Percentiles rank a stretch among this genome's conserved stretches.
These are phyloP conservation scores for Chaetothyriales sp. DNA, from an alignment of 2,329 filamentous ascomycete species.

Conservation along the genomic window DNA sequence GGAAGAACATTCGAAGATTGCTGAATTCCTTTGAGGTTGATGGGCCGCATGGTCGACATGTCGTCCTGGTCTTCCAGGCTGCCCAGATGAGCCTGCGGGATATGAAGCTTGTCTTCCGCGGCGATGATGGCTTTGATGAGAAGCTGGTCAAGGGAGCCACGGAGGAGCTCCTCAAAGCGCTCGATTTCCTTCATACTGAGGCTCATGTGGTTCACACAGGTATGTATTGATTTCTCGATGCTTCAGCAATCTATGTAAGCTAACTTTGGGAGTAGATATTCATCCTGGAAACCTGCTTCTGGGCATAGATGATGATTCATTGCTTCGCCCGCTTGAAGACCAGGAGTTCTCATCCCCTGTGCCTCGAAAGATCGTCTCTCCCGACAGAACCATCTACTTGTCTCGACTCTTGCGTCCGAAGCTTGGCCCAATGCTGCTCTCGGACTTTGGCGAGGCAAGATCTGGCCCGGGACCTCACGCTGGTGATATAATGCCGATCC, in stretches of 20 bases:
- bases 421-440: slow-evolving; percentile 14
- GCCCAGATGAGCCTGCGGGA: slow-evolving; percentile 13
- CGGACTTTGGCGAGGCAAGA: slow-evolving; percentile 18
- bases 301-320: slow-evolving; percentile 17
- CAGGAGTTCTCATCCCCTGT: slow-evolving; percentile 12
- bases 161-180: slow-evolving; percentile 10
- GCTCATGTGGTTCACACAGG: slow-evolving; percentile 14
- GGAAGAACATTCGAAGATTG: slow-evolving; percentile 18
- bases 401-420: slow-evolving; percentile 1
- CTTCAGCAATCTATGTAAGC: slow-evolving; percentile 9
- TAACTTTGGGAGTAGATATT: background rate
- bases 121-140: slow-evolving; percentile 12
- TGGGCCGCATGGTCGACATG: slow-evolving; percentile 20
- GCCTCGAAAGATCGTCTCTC: slow-evolving; percentile 19
- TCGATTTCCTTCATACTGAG: slow-evolving; percentile 20
- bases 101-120: slow-evolving; percentile 7
- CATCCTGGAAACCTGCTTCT: slow-evolving; percentile 21
- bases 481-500: slow-evolving; percentile 16
- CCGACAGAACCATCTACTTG: slow-evolving; percentile 7
- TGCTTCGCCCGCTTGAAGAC: slow-evolving; percentile 19
- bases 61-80: slow-evolving; percentile 21
- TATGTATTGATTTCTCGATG: slow-evolving; percentile 4
- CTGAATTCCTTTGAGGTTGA: slow-evolving; percentile 23
- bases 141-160: slow-evolving; percentile 14
- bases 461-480: slow-evolving; percentile 11